phyloP scores from a whole-genome alignment of 306 rosid genomes.

The Malus sieversii region DNA sequence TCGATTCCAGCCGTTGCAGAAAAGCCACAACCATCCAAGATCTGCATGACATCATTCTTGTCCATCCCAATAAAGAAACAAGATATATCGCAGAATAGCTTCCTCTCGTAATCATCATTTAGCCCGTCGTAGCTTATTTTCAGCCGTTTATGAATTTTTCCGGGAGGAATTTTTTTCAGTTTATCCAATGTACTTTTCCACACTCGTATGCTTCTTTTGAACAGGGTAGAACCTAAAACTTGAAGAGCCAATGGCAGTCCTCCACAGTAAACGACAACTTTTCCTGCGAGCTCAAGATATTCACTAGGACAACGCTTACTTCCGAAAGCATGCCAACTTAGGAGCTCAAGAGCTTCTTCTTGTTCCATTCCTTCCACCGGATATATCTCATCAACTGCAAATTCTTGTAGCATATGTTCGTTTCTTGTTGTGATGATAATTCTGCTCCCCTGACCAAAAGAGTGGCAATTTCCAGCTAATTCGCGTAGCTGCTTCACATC shows the following conservation, averaged over 20 bases:
- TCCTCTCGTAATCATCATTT: neutral
- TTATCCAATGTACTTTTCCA: constrained; percentile 26
- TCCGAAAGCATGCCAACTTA: constrained; percentile 30
- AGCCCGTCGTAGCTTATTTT: constrained; percentile 21
- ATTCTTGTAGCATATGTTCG: neutral
- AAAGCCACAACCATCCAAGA: constrained; percentile 30
- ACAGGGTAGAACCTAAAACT: constrained; percentile 27
- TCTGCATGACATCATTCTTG: constrained; percentile 8
- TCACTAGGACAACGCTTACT: neutral
- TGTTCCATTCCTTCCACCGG: neutral
- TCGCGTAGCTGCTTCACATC: neutral
- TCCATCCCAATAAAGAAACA: constrained; percentile 33
- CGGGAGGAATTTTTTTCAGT: constrained; percentile 11
- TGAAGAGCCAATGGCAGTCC: constrained; percentile 40
- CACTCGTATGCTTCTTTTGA: neutral
- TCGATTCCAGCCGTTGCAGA: constrained; percentile 25
- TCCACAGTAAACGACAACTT: constrained; percentile 6
- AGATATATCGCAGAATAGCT: constrained; percentile 32
- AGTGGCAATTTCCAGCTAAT: neutral
- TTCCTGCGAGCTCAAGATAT: neutral
- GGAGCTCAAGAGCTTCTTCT: constrained; percentile 16
- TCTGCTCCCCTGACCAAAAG: constrained; percentile 17
- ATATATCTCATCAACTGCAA: neutral
- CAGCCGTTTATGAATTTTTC: constrained; percentile 7
- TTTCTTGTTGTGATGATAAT: constrained; percentile 20